Base-by-base conservation (phyloP, 441 rosid genomes). In the Populus trichocarpa region DNA sequence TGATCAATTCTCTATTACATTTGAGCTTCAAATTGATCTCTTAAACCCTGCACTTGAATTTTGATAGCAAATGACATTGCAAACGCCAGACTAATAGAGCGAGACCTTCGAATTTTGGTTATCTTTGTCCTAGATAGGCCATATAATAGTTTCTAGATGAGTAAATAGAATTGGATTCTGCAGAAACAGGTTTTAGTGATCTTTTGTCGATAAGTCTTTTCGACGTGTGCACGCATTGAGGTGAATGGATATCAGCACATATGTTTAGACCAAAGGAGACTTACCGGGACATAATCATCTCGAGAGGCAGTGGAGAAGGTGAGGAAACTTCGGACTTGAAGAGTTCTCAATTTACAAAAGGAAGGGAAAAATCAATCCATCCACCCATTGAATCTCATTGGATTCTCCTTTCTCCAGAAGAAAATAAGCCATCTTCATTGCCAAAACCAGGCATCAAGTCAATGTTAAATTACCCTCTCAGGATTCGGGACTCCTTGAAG, bases 401-500 rank as follows among this genome's bases (percentile, higher is more conserved):
- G 81, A 73, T 73, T 69, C 84, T 86, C 80, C 86, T 82, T 46
- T 76, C 78, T 40, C 38, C 75, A 16, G 78, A 69, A 75, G 59
- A 63, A 53, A 38, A 57, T 57, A 79, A 76, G 23, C 50, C 73
- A 3, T 77, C 84, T 30, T 79, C 81, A 3, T 53, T 85, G 0
- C 67, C 66, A 26, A 63, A 28, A 72, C 57, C 80, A 75, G 81
- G 86, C 53, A 33, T 86, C 77, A 85, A 83, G 77, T 80, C 88
- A 63, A 63, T 80, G 77, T 64, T 84, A 65, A 68, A 59, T 73
- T 78, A 30, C 46, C 85, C 86, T 1, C 53, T 53, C n/a, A 90
- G 81, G 85, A 12, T 87, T 80, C 79, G 81, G 12, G 75, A 85
- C 12, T 85, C 91, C 0, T 25, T 86, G 77, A 91, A 80, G 87